Conservation (phyloP, 768 basidiomycete species). For the Mycena kentingensis region DNA sequence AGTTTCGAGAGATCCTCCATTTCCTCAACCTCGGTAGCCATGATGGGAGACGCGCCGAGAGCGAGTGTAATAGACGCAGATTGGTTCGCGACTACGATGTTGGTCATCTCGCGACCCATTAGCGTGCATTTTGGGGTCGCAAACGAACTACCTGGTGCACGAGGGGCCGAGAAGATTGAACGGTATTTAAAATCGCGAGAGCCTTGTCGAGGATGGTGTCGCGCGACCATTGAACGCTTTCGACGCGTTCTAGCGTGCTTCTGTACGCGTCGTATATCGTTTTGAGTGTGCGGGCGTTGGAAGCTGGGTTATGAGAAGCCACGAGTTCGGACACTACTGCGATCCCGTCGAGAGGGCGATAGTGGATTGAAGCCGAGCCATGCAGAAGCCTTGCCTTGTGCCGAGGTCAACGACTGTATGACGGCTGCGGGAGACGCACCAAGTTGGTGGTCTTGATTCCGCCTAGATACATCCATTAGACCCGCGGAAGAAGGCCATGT, state of each 20-base stretch:
- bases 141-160: slow-evolving; percentile 90
- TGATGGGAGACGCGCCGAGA: slow-evolving; percentile 88
- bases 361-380: slow-evolving; percentile 61
- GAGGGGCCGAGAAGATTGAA: slow-evolving; percentile 62
- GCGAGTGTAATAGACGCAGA: slow-evolving; percentile 90
- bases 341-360: slow-evolving; percentile 71
- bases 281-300: slow-evolving; percentile 44
- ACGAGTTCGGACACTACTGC: slow-evolving; percentile 90
- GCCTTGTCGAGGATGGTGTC: slow-evolving; percentile 47
- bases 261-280: slow-evolving; percentile 23
- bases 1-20: slow-evolving; percentile 75
- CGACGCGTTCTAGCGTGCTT: slow-evolving; percentile 2
- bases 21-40: slow-evolving; percentile 84
- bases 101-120: slow-evolving; percentile 67
- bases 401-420: neutral
- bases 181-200: slow-evolving; percentile 47
- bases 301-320: slow-evolving; percentile 56
- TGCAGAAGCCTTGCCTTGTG: slow-evolving; percentile 45
- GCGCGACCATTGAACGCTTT: slow-evolving; percentile 25
- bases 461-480: slow-evolving; percentile 47
- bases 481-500: neutral
- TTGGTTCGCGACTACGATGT: slow-evolving; percentile 85
- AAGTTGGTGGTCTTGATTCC: slow-evolving; percentile 84
- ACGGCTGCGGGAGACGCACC: too few species aligned
- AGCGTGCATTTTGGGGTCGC: too few species aligned